phyloP scores from a whole-genome alignment of 495 filamentous ascomycete species.

The Tetracladium setigerum region DNA sequence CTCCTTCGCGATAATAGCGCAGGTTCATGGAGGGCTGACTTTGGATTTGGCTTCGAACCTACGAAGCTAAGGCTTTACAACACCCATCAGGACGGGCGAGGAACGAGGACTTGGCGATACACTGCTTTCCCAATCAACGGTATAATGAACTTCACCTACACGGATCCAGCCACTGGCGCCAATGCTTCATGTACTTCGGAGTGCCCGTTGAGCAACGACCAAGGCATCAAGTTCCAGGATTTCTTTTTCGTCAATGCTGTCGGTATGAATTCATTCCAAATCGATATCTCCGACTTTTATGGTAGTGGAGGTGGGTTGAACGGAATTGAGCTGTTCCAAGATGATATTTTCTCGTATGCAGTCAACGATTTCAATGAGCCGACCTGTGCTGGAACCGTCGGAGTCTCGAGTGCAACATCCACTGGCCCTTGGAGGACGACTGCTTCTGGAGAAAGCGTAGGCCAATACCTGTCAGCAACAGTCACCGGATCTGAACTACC shows the following conservation, averaged over 20 bases:
- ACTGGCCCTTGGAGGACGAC: constrained; percentile 69
- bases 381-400: constrained; percentile 58
- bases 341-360: constrained; percentile 80
- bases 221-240: constrained; percentile 65
- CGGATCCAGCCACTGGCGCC: constrained; percentile 58
- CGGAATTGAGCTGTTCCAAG: constrained; percentile 84
- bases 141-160: constrained; percentile 94
- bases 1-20: constrained; percentile 70
- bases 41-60: constrained; percentile 74
- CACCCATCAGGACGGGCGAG: constrained; percentile 75
- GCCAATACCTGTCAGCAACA: constrained; percentile 67
- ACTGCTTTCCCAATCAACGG: constrained; percentile 76
- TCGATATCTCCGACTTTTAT: constrained; percentile 82
- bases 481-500: constrained; percentile 47
- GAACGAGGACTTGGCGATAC: constrained; percentile 79
- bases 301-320: constrained; percentile 79
- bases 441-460: constrained; percentile 51
- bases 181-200: constrained; percentile 63
- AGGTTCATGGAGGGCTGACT: constrained; percentile 79
- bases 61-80: constrained; percentile 87
- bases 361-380: constrained; percentile 86
- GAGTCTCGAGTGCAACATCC: constrained; percentile 53
- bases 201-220: constrained; percentile 69
- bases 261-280: constrained; percentile 80
- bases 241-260: constrained; percentile 83